Percentiles rank a stretch among this genome's conserved stretches.
Evolutionary conservation across 805 yeast genomes (phyloP).

Genomic region (Candida tibetensis): DNA sequence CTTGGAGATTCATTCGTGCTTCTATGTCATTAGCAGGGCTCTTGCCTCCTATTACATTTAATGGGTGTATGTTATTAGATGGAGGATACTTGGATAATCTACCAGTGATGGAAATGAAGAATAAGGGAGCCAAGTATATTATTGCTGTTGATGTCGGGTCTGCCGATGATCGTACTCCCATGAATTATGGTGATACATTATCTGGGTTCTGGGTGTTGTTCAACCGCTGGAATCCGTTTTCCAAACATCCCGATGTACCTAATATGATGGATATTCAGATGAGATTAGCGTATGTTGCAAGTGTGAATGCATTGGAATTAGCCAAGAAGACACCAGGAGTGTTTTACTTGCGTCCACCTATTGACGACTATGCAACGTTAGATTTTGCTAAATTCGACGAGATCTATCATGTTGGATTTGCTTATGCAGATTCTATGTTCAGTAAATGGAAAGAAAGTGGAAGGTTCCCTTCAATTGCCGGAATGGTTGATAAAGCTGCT

Average conservation of each 20-base stretch:
- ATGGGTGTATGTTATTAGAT: constrained; percentile 90
- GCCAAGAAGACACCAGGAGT: constrained; percentile 87
- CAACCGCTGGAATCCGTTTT: constrained; percentile 87
- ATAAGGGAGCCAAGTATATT: constrained; percentile 79
- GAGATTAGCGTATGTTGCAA: constrained; percentile 89
- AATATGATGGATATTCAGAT: constrained; percentile 93
- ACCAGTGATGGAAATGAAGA: constrained; percentile 90
- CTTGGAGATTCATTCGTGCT: constrained; percentile 94
- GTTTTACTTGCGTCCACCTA: constrained; percentile 87
- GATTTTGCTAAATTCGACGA: constrained; percentile 93
- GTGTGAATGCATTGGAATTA: constrained; percentile 86
- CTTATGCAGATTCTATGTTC: constrained; percentile 63
- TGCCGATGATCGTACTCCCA: constrained; percentile 84
- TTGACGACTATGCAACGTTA: constrained; percentile 85
- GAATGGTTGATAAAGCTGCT: constrained; percentile 27
- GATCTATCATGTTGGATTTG: constrained; percentile 75
- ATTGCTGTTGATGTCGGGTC: constrained; percentile 97
- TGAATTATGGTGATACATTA: constrained; percentile 88
- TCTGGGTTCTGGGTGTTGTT: constrained; percentile 90
- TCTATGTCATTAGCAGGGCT: constrained; percentile 96
- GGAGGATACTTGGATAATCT: constrained; percentile 95
- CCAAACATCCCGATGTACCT: constrained; percentile 83
- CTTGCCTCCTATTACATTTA: constrained; percentile 81
- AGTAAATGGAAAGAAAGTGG: constrained; percentile 50
- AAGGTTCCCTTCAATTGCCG: constrained; percentile 62